Percentiles rank a stretch among this genome's conserved stretches.
Evolutionary conservation across 2,329 filamentous ascomycete species (phyloP).

Genomic region (Arthroderma sp.): DNA sequence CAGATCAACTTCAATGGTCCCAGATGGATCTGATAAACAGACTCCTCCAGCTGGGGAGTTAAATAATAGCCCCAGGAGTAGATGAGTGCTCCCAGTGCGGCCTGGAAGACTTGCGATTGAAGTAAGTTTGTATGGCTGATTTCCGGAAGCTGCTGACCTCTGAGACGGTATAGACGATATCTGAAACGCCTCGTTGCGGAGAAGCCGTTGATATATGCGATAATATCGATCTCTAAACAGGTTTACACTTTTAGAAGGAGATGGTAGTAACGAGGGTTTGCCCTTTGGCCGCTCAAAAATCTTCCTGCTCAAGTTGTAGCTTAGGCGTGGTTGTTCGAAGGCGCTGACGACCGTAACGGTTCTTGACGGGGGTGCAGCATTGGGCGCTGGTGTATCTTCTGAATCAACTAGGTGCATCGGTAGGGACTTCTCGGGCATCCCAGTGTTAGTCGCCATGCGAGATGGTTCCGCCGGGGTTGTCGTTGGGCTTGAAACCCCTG

Average conservation of each 20-base stretch:
- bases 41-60: slow-evolving; percentile 70
- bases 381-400: neutral
- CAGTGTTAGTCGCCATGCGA: neutral
- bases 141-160: slow-evolving; percentile 34
- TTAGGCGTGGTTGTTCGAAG: slow-evolving; percentile 60
- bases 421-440: neutral
- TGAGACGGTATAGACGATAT: slow-evolving; percentile 56
- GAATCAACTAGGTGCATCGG: neutral
- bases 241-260: slow-evolving; percentile 66
- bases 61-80: slow-evolving; percentile 72
- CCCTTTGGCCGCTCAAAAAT: slow-evolving; percentile 67
- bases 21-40: slow-evolving; percentile 73
- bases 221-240: slow-evolving; percentile 86
- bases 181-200: slow-evolving; percentile 89
- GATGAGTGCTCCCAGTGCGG: slow-evolving; percentile 68
- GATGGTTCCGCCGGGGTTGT: slow-evolving; percentile 26
- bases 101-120: slow-evolving; percentile 66
- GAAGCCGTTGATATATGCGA: slow-evolving; percentile 77
- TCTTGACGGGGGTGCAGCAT: slow-evolving; percentile 46
- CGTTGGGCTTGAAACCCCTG: slow-evolving; percentile 53
- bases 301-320: slow-evolving; percentile 52
- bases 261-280: slow-evolving; percentile 59
- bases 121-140: slow-evolving; percentile 68
- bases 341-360: slow-evolving; percentile 78
- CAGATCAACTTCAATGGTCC: slow-evolving; percentile 74